Evolutionary conservation across 805 yeast genomes (phyloP).

Genomic region (Metschnikowia anglica): DNA sequence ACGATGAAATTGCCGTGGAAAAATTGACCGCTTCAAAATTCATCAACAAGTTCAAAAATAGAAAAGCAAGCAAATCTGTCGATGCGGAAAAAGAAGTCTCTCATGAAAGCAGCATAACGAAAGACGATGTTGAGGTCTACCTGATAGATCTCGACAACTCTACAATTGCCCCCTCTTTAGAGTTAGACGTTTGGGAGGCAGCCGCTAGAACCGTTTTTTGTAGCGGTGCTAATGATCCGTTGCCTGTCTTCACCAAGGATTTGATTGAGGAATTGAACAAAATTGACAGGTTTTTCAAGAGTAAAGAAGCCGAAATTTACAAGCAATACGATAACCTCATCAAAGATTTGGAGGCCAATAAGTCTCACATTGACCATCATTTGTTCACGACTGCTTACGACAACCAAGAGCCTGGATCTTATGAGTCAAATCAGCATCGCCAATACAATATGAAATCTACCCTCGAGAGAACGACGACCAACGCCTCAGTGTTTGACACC

Average conservation of each 20-base stretch:
- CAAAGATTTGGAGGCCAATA: slow-evolving; percentile 43
- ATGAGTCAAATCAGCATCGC: slow-evolving; percentile 22
- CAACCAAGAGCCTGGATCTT: slow-evolving; percentile 6
- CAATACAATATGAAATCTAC: slow-evolving; percentile 22
- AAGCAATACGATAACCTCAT: slow-evolving; percentile 46
- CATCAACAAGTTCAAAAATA: slow-evolving; percentile 21
- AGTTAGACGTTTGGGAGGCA: slow-evolving; percentile 14
- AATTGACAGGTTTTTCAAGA: slow-evolving; percentile 51
- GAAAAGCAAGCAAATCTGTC: slow-evolving; percentile 9
- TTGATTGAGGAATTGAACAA: slow-evolving; percentile 50
- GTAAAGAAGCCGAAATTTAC: slow-evolving; percentile 47
- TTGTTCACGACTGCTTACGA: slow-evolving; percentile 28
- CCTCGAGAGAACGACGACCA: slow-evolving; percentile 24
- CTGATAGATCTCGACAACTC: slow-evolving; percentile 23
- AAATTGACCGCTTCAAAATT: slow-evolving; percentile 20
- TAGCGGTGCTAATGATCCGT: slow-evolving; percentile 24
- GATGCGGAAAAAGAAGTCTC: slow-evolving; percentile 8
- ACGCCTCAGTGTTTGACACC: slow-evolving; percentile 30
- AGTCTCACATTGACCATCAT: slow-evolving; percentile 28
- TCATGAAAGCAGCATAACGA: slow-evolving; percentile 2
- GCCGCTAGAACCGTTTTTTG: slow-evolving; percentile 14
- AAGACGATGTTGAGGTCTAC: slow-evolving; percentile 12
- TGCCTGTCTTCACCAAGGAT: slow-evolving; percentile 46
- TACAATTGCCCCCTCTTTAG: slow-evolving; percentile 19
- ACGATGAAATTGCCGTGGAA: slow-evolving; percentile 11